These are phyloP conservation scores for Syzygium grande DNA, from an alignment of 345 rosid species.

Conservation along the genomic window DNA sequence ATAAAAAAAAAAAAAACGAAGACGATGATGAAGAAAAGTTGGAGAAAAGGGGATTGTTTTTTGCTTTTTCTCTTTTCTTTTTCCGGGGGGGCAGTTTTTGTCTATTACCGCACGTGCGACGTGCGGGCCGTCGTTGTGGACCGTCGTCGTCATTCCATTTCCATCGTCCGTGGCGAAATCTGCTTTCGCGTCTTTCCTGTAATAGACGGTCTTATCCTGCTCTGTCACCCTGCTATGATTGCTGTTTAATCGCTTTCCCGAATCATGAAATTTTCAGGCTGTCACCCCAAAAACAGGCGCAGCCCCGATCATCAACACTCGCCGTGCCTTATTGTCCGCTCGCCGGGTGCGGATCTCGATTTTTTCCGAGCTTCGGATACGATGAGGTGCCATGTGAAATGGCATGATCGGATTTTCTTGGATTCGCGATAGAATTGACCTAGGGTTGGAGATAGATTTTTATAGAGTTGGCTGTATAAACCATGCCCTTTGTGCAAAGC, in stretches of 20 bases:
- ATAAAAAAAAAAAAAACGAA: neutral
- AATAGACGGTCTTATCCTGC: neutral
- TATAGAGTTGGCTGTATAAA: too few species aligned
- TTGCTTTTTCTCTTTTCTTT: neutral
- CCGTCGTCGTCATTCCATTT: neutral
- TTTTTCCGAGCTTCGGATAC: neutral
- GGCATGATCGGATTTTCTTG: too few species aligned
- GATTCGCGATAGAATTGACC: neutral
- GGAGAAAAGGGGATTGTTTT: too few species aligned
- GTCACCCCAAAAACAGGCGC: neutral
- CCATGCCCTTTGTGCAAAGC: neutral
- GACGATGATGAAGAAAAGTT: neutral
- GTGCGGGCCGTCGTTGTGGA: neutral
- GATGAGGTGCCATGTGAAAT: neutral
- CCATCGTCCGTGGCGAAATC: neutral
- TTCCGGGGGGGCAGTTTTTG: neutral
- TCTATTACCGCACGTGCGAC: neutral
- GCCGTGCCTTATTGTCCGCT: neutral
- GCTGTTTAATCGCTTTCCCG: neutral
- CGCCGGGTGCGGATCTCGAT: neutral
- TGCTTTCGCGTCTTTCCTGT: neutral
- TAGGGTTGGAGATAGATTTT: neutral
- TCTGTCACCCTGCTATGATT: neutral
- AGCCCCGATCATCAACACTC: neutral
- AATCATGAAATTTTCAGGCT: neutral